These are phyloP conservation scores for Mortierella sp. DNA, from an alignment of 371 early-diverging fungal genomes.

Conservation along the genomic window DNA sequence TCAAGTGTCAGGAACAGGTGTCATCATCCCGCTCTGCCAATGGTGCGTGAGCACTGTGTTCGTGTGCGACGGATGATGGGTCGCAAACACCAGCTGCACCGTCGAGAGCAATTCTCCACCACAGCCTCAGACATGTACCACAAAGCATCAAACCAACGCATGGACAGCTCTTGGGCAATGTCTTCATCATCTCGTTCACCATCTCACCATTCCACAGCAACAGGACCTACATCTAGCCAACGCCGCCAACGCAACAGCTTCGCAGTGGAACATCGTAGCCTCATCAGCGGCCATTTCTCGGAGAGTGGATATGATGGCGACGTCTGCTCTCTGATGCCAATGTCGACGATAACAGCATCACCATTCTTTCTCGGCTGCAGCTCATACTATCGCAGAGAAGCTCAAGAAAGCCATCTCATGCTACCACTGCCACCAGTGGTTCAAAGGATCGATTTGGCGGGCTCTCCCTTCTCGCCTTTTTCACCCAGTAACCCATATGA, in stretches of 20 bases:
- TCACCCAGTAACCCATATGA: conserved; percentile 19
- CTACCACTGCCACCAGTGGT: conserved; percentile 37
- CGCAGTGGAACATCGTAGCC: conserved; percentile 2
- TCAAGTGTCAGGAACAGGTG: conserved; percentile 35
- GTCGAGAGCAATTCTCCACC: conserved; percentile 27
- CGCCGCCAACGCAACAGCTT: conserved; percentile 11
- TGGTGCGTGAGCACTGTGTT: conserved; percentile 36
- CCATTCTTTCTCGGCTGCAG: conserved; percentile 10
- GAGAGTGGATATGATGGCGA: conserved; percentile 6
- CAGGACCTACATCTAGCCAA: conserved; percentile 4
- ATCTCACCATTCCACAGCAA: background rate
- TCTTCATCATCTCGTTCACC: conserved; percentile 3
- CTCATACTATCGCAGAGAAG: conserved; percentile 4
- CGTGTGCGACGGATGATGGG: conserved; percentile 51
- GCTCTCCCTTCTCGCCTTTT: conserved; percentile 37
- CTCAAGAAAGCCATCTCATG: conserved; percentile 1
- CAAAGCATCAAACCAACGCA: conserved; percentile 11
- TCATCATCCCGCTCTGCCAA: conserved; percentile 22
- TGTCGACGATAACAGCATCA: conserved; percentile 7
- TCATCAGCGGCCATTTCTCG: conserved; percentile 1
- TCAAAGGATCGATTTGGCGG: conserved; percentile 25
- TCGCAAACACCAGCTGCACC: conserved; percentile 47
- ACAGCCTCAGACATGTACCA: conserved; percentile 28
- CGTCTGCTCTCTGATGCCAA: conserved; percentile 14
- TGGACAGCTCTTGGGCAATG: conserved; percentile 9